Base-by-base conservation (phyloP, 495 filamentous ascomycete genomes). In the Glonium stellatum region DNA sequence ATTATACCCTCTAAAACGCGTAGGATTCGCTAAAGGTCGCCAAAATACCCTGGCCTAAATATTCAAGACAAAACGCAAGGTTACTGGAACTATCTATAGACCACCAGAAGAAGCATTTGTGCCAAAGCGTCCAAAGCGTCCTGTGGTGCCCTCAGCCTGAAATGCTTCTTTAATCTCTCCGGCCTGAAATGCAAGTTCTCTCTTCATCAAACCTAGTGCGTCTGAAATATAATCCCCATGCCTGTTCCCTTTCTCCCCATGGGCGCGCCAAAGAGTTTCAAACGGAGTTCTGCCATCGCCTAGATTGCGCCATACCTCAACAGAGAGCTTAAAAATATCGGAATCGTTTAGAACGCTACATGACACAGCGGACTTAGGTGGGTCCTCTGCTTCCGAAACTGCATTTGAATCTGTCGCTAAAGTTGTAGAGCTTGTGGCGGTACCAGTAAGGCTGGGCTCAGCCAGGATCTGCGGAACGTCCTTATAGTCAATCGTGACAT, bases 231-330 rank as follows among this genome's bases (percentile, higher is more conserved):
- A 55, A 0, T 53, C 62, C n/a, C 41, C 48, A 5, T 6, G 6
- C 11, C 22, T 22, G n/a, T 37, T 35, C 4, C 58, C 53, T 1
- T 57, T 44, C 44, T 65, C 62, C 22, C 62, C 62, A 48, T 65
- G 62, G 4, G 58, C 58, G 44, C 62, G 58, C 62, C 62, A 65
- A 4, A 22, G 19, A 8, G 58, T 39, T 12, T 57, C 53, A 27
- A 65, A 65, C 1, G 62, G 62, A 21, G 31, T 61, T 6, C 46
- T 44, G 4, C 62, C 58, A 15, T 54, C 31, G 10, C 58, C 58
- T n/a, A 65, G 19, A 34, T 65, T 58, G 5, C 62, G 58, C 58
- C 57, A 61, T 18, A 58, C 42, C 23, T 57, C 35, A 8, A 65
- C 56, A 1, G 15, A 12, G 6, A 58, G 34, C 19, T 36, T 5